Percentiles rank a stretch among this genome's conserved stretches.
Conservation (phyloP, 192 early-diverging fungal species). For the Linnemannia hyalina region DNA sequence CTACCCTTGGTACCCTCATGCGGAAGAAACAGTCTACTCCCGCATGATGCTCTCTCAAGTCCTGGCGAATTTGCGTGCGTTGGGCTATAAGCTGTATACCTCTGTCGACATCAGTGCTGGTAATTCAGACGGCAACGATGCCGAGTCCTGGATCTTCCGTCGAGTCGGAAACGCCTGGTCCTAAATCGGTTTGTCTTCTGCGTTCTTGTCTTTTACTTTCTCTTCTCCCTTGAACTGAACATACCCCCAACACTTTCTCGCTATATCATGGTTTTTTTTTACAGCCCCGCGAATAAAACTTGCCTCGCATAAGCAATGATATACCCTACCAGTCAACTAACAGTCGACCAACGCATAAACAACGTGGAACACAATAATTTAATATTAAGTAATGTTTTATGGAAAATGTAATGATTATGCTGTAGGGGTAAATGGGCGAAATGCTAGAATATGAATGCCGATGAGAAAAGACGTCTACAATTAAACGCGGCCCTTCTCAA, state of each 20-base stretch:
- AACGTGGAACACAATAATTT: too few species aligned
- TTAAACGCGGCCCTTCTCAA: neutral
- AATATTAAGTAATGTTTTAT: too few species aligned
- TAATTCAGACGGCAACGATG: neutral
- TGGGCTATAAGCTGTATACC: slow-evolving; percentile 20
- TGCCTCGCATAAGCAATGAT: too few species aligned
- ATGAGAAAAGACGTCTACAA: neutral
- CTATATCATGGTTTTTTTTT: too few species aligned
- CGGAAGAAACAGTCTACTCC: slow-evolving; percentile 11
- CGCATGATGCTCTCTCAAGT: slow-evolving; percentile 31
- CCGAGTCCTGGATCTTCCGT: slow-evolving; percentile 24
- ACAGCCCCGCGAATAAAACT: too few species aligned
- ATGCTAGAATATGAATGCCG: neutral
- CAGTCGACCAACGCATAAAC: too few species aligned
- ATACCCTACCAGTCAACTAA: too few species aligned
- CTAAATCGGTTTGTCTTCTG: neutral
- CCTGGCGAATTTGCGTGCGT: slow-evolving; percentile 27
- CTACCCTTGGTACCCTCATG: slow-evolving; percentile 3
- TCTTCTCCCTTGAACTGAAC: too few species aligned
- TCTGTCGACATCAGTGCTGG: slow-evolving; percentile 14
- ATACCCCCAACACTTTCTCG: too few species aligned
- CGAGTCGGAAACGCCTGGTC: slow-evolving; percentile 5
- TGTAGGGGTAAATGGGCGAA: neutral
- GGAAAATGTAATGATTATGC: too few species aligned
- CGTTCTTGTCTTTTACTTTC: neutral